phyloP scores from a whole-genome alignment of 805 yeast genomes.

The Wickerhamiella nectarea region DNA sequence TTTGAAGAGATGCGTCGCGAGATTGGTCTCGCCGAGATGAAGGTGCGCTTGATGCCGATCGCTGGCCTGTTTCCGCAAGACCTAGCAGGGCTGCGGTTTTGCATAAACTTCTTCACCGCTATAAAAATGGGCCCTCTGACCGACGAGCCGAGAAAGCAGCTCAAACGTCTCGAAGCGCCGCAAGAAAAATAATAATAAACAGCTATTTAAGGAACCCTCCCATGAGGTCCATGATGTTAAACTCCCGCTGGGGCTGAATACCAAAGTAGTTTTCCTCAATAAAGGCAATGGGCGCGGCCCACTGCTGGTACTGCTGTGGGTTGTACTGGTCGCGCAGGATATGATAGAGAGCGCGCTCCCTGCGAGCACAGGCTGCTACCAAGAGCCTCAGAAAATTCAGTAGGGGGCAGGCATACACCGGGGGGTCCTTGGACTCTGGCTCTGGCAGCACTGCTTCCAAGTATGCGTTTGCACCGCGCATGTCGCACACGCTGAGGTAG shows the following conservation, averaged over 20 bases:
- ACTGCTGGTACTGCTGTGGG: constrained; percentile 22
- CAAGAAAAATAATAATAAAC: too few relatives aligned
- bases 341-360: constrained; percentile 38
- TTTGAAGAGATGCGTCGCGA: constrained; percentile 71
- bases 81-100: constrained; percentile 34
- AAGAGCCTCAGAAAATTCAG: constrained; percentile 61
- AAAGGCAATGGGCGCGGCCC: constrained; percentile 35
- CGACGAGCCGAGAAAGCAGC: constrained; percentile 57
- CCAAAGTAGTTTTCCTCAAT: constrained; percentile 53
- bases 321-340: constrained; percentile 41
- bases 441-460: constrained; percentile 23
- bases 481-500: constrained; percentile 53
- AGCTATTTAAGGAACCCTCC: constrained; percentile 36
- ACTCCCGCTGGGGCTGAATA: constrained; percentile 38
- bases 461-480: constrained; percentile 41
- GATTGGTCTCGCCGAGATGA: constrained; percentile 44
- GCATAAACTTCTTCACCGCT: constrained; percentile 86
- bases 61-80: background rate
- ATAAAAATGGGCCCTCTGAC: constrained; percentile 78
- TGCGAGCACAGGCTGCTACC: constrained; percentile 42
- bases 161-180: constrained; percentile 19
- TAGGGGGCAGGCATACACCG: constrained; percentile 29
- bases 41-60: constrained; percentile 30
- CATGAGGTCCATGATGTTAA: constrained; percentile 60
- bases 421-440: constrained; percentile 16